These are phyloP conservation scores for Akanthomyces lecanii DNA, from an alignment of 2,329 filamentous ascomycete species.

Conservation along the genomic window DNA sequence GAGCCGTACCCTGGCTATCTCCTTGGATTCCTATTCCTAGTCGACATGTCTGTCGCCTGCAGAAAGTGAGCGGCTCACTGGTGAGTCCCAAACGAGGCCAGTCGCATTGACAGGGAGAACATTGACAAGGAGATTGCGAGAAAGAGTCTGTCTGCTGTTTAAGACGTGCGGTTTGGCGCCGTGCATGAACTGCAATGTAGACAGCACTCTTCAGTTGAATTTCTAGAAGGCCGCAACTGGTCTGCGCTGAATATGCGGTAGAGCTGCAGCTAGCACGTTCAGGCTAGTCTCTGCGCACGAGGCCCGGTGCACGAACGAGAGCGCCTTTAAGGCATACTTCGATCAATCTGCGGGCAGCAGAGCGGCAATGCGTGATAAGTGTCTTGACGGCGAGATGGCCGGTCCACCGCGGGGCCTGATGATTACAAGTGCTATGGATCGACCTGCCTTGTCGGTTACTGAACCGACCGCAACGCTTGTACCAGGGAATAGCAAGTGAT, in stretches of 20 bases:
- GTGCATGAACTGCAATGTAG: conserved; percentile 1
- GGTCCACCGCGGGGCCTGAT: conserved; percentile 1
- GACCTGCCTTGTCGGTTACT: conserved; percentile 13
- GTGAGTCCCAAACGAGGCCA: neutral
- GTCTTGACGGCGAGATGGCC: conserved; percentile 7
- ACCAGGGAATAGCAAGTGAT: conserved; percentile 4
- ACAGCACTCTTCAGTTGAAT: neutral
- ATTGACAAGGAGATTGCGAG: neutral
- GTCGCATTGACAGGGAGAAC: neutral
- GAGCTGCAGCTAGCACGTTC: neutral
- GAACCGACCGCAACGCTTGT: conserved; percentile 15
- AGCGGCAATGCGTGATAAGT: conserved; percentile 4
- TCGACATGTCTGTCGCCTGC: neutral
- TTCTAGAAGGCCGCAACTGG: neutral
- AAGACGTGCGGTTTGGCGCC: neutral
- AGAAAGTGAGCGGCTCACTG: neutral
- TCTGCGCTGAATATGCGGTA: neutral
- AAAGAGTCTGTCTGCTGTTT: neutral
- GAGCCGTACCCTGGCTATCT: neutral
- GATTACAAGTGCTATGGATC: conserved; percentile 12
- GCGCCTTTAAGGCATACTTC: neutral
- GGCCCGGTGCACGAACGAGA: neutral
- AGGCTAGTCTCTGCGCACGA: conserved; percentile 4
- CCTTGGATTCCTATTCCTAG: neutral
- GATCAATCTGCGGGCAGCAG: neutral